Evolutionary conservation across 1,284 basidiomycete species (phyloP).

Genomic region (Volvariella volvacea): DNA sequence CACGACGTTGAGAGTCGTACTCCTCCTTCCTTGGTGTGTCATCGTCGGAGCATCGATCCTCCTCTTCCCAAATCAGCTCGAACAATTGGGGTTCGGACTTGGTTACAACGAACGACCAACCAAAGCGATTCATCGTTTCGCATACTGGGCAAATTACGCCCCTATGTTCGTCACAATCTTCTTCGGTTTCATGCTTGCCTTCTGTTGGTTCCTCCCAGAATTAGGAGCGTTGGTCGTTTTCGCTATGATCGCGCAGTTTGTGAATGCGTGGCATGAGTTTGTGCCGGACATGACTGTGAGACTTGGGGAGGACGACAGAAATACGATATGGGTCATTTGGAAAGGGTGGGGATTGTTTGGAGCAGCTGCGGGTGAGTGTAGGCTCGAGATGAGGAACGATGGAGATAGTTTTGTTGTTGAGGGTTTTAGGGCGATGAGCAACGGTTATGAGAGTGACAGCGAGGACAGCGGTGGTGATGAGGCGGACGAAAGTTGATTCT

Average conservation of each 20-base stretch:
- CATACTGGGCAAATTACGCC: slow-evolving; percentile 33
- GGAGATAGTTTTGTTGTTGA: too few relatives aligned
- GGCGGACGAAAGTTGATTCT: too few relatives aligned
- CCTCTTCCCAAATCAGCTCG: slow-evolving; percentile 27
- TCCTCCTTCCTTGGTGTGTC: slow-evolving; percentile 39
- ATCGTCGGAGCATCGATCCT: slow-evolving; percentile 33
- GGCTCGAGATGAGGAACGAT: too few relatives aligned
- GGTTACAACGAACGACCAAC: slow-evolving; percentile 26
- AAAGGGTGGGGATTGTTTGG: slow-evolving; percentile 11
- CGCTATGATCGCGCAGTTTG: slow-evolving; percentile 17
- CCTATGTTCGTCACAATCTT: slow-evolving; percentile 33
- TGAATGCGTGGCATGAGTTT: slow-evolving; percentile 29
- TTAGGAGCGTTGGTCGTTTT: slow-evolving; percentile 14
- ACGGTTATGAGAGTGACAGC: too few relatives aligned
- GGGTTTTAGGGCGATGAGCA: too few relatives aligned
- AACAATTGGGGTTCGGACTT: slow-evolving; percentile 25
- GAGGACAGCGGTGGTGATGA: too few relatives aligned
- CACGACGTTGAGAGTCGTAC: slow-evolving; percentile 11
- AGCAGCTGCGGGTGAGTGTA: too few relatives aligned
- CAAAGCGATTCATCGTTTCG: slow-evolving; percentile 30
- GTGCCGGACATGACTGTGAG: slow-evolving; percentile 20
- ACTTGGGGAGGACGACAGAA: slow-evolving; percentile 34
- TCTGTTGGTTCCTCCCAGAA: slow-evolving; percentile 11
- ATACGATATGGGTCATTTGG: slow-evolving; percentile 33
- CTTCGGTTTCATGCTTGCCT: slow-evolving; percentile 9